Evolutionary conservation across 257 asterid species (phyloP).

Genomic region (Scutellaria minor): DNA sequence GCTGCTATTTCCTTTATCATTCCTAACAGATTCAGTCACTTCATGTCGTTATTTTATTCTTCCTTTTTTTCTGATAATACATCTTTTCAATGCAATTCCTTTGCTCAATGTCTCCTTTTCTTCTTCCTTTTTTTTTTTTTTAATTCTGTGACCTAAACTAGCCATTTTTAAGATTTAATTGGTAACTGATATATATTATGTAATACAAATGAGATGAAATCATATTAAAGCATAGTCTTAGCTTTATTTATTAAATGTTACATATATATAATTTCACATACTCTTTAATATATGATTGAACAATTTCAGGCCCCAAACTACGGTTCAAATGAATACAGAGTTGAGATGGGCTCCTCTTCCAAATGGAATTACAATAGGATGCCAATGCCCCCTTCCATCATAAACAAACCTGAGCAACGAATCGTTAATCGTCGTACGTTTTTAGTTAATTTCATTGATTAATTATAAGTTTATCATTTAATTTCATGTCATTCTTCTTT

Average conservation of each 20-base stretch:
- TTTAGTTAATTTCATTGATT: not conserved
- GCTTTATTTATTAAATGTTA: not conserved
- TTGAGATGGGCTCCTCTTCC: conserved; percentile 70
- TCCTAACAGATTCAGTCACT: conserved; percentile 67
- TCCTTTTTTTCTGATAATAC: conserved; percentile 28
- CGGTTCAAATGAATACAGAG: conserved; percentile 49
- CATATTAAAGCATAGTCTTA: no score
- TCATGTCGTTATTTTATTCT: conserved; percentile 47
- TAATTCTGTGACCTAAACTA: not conserved
- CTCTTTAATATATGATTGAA: not conserved
- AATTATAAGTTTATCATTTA: not conserved
- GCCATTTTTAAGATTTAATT: not conserved
- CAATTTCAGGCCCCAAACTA: conserved; percentile 50
- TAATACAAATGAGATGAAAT: no score
- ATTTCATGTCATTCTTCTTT: not conserved
- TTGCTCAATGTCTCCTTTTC: conserved; percentile 19
- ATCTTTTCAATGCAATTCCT: conserved; percentile 39
- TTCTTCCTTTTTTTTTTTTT: not conserved
- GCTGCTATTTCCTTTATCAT: conserved; percentile 39
- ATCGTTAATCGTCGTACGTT: conserved; percentile 63
- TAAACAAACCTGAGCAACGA: conserved; percentile 51
- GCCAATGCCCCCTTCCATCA: conserved; percentile 50
- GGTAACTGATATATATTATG: not conserved
- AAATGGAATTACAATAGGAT: conserved; percentile 52
- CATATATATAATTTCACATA: not conserved